phyloP scores from a whole-genome alignment of 768 basidiomycete species.

The Lactarius tabidus region DNA sequence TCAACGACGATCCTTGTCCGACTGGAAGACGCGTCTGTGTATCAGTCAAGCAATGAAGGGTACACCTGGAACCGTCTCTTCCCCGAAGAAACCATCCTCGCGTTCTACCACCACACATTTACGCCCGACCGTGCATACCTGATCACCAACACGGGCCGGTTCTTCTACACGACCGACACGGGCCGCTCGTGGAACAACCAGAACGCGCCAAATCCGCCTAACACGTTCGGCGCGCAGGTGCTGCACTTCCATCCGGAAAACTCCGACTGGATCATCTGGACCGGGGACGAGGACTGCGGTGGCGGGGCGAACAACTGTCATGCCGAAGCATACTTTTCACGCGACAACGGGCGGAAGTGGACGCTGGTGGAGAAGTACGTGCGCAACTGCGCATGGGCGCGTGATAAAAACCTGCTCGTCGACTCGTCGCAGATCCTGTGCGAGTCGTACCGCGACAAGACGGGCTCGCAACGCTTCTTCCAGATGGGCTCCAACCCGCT shows the following conservation, averaged over 20 bases:
- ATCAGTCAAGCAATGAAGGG: constrained; percentile 96
- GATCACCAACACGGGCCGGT: constrained; percentile 60
- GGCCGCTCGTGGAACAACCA: constrained; percentile 66
- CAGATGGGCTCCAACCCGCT: constrained; percentile 53
- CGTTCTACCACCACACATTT: constrained; percentile 84
- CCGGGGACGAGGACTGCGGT: constrained; percentile 68
- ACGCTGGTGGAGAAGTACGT: constrained; percentile 77
- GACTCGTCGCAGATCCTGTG: constrained; percentile 90
- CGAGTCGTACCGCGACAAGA: constrained; percentile 81
- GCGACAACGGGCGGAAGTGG: constrained; percentile 80
- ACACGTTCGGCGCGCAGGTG: constrained; percentile 68
- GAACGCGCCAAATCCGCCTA: constrained; percentile 66
- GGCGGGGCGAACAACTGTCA: constrained; percentile 51
- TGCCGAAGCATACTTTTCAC: constrained; percentile 68
- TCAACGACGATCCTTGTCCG: constrained; percentile 85
- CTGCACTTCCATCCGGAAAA: constrained; percentile 81
- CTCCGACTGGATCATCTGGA: constrained; percentile 86
- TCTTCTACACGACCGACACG: constrained; percentile 79
- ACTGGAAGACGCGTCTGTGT: constrained; percentile 69
- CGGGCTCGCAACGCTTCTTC: constrained; percentile 68
- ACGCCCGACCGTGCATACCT: constrained; percentile 82
- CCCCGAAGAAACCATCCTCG: constrained; percentile 63
- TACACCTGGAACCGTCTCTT: constrained; percentile 77
- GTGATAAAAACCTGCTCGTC: constrained; percentile 69
- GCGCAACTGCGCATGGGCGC: constrained; percentile 87